Conservation (phyloP, 805 yeast genomes). For the Nakazawaea ambrosiae region DNA sequence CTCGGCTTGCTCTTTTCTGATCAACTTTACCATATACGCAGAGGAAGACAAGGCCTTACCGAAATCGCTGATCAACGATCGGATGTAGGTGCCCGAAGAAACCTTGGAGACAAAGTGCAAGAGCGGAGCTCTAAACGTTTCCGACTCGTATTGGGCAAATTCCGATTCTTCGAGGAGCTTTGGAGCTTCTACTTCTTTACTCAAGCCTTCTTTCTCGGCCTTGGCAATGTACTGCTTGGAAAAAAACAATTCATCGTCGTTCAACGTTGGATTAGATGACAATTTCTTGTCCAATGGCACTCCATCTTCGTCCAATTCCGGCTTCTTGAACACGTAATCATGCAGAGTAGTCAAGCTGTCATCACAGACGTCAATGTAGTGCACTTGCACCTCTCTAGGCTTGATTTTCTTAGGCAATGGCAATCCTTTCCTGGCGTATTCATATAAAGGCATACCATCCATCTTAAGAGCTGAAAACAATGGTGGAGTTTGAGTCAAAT, state of each 20-base stretch:
- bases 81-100: conserved; percentile 91
- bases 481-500: conserved; percentile 86
- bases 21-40: conserved; percentile 82
- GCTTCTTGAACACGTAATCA: conserved; percentile 36
- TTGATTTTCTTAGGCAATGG: conserved; percentile 83
- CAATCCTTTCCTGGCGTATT: conserved; percentile 83
- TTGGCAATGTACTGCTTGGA: conserved; percentile 47
- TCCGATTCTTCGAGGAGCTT: conserved; percentile 30
- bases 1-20: conserved; percentile 69
- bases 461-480: conserved; percentile 89
- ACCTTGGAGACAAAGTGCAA: conserved; percentile 73
- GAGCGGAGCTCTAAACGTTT: conserved; percentile 49
- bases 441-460: conserved; percentile 90
- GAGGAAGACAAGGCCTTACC: conserved; percentile 76
- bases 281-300: conserved; percentile 31
- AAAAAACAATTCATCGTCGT: conserved; percentile 55
- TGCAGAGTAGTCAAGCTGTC: conserved; percentile 54
- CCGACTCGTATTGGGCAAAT: conserved; percentile 27
- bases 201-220: conserved; percentile 32
- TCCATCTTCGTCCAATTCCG: conserved; percentile 42
- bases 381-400: conserved; percentile 61
- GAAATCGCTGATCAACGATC: conserved; percentile 83
- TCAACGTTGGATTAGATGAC: conserved; percentile 44
- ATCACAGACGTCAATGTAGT: conserved; percentile 42
- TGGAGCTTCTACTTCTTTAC: conserved; percentile 31